Conservation (phyloP, 331 rosid species). For the Ulmus americana region DNA sequence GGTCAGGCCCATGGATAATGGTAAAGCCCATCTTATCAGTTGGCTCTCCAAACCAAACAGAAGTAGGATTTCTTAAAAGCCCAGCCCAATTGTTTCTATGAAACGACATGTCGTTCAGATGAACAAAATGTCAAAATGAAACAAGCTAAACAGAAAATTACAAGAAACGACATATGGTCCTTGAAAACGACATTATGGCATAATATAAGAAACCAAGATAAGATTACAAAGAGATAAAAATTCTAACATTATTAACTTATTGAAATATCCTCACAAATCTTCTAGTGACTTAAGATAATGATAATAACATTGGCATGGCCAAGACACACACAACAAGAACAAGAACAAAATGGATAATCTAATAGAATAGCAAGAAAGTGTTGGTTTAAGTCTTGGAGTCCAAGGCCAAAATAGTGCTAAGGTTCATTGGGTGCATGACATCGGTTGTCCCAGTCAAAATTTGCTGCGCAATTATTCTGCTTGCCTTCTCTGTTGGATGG, state of each 20-base stretch:
- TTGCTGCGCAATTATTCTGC: slow-evolving; percentile 42
- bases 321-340: background rate
- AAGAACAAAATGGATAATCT: background rate
- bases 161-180: background rate
- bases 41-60: too few species aligned
- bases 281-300: background rate
- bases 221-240: background rate
- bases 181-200: background rate
- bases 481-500: slow-evolving; percentile 83
- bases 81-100: background rate
- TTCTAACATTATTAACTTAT: background rate
- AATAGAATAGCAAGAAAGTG: background rate
- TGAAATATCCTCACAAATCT: background rate
- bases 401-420: slow-evolving; percentile 59
- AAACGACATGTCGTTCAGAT: background rate
- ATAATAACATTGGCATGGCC: background rate
- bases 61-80: background rate
- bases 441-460: slow-evolving; percentile 46
- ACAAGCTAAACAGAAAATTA: background rate
- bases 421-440: slow-evolving; percentile 81
- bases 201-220: background rate
- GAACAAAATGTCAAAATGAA: background rate
- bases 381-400: slow-evolving; percentile 41
- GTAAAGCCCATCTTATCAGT: too few species aligned
- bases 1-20: too few species aligned